phyloP scores from a whole-genome alignment of 352 stramenopile species.

The Aphanomyces stellatus region DNA sequence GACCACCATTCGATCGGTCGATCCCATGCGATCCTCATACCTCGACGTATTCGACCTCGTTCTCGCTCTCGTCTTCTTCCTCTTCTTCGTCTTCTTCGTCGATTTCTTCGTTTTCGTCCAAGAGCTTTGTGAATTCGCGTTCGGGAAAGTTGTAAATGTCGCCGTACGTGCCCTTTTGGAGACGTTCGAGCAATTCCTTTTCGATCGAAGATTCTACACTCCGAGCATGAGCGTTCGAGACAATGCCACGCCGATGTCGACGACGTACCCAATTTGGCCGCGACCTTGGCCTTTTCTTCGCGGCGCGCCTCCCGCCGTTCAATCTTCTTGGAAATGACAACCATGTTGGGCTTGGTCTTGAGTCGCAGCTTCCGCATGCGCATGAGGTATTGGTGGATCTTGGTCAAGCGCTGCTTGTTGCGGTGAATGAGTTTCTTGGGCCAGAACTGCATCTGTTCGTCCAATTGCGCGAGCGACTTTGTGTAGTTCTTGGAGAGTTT shows the following conservation, averaged over 20 bases:
- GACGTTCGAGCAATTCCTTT: slow-evolving; percentile 95
- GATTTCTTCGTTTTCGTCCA: slow-evolving; percentile 66
- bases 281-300: slow-evolving; percentile 95
- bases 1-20: neutral
- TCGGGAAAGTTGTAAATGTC: slow-evolving; percentile 99
- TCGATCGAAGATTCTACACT: slow-evolving; percentile 74
- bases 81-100: slow-evolving; percentile 60
- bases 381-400: slow-evolving; percentile 99
- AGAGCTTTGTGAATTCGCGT: slow-evolving; percentile 81
- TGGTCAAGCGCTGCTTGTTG: slow-evolving; percentile 98
- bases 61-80: slow-evolving; percentile 55
- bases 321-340: slow-evolving; percentile 93
- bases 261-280: slow-evolving; percentile 89
- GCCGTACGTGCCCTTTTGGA: slow-evolving; percentile 97
- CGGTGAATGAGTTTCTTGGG: slow-evolving; percentile 96
- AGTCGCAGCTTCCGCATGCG: slow-evolving; percentile 97
- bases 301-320: slow-evolving; percentile 91
- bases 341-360: slow-evolving; percentile 90
- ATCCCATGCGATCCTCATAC: neutral
- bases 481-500: slow-evolving; percentile 96
- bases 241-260: neutral
- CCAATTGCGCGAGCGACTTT: slow-evolving; percentile 92
- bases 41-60: slow-evolving; percentile 78
- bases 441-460: slow-evolving; percentile 96
- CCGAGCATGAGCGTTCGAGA: neutral